Evolutionary conservation across 352 stramenopile species (phyloP), one percentile per base, ranked within the genome.

Genomic region (Salisapilia sapeloensis): DNA sequence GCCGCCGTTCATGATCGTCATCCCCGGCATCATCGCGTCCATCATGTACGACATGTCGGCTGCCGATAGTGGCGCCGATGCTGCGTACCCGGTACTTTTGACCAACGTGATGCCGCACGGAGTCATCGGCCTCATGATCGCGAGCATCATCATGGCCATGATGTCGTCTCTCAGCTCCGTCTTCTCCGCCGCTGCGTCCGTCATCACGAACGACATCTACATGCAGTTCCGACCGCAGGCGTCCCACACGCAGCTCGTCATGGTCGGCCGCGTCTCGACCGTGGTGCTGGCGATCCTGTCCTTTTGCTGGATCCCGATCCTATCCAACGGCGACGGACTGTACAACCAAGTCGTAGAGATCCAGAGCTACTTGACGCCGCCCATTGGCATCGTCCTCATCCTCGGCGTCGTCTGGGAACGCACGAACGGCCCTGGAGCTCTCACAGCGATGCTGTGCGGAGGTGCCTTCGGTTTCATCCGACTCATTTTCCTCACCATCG

Each of bases 61-160:
- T 28, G 55, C 61, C 23, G 37, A 56, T 21, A 50, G 60, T 30
- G 56, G 59, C 29, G 75, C 56, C 1, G 64, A 80, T 23, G 55
- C 54, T n/a, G 56, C 64, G 29, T 80, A 80, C 40, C 64, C 64
- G 14, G 62, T 64, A 6, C 25, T 80, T 30, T 39, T 80, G n/a
- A 75, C 54, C 8, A 65, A 77, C 33, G 49, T 80, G 34, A 72
- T 80, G 58, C 64, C 64, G 4, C 57, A 76, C 29, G 61, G 63
- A 8, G 48, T 74, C 9, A 59, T 72, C 30, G 64, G 64, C 0
- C 41, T 80, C 33, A 78, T 80, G 53, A 50, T 78, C 20, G 65
- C 64, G 17, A 78, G 61, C 35, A 70, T 80, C 30, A 67, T 80
- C 43, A 75, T 56, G 8, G 58, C 64, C 6, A 74, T 80, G 60